Conservation (phyloP, 2,329 filamentous ascomycete species). For the Ceratocystis cubensis region DNA sequence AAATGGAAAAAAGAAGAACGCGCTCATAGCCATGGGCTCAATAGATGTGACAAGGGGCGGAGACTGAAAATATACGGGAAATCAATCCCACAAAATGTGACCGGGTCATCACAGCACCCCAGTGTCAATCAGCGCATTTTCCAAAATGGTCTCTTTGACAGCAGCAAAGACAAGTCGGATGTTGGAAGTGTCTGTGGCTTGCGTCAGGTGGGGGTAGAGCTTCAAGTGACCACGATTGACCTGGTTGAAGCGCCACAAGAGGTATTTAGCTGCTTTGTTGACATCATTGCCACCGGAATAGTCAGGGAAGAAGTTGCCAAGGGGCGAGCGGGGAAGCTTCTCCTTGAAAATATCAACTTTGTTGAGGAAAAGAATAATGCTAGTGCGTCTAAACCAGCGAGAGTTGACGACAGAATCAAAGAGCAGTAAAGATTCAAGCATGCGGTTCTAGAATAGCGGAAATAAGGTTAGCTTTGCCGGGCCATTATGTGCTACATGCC, state of each 20-base stretch:
- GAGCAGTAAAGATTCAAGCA: conserved; percentile 95
- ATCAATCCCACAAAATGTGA: background rate
- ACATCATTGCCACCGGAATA: conserved; percentile 97
- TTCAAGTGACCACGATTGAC: conserved; percentile 94
- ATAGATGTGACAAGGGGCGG: background rate
- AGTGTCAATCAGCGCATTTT: conserved; percentile 95
- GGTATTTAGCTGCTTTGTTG: conserved; percentile 93
- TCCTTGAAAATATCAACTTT: conserved; percentile 98
- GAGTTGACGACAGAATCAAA: conserved; percentile 99
- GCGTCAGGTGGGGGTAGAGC: conserved; percentile 91
- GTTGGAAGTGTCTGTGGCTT: conserved; percentile 97
- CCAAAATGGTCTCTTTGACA: conserved; percentile 96
- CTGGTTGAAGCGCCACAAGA: conserved; percentile 97
- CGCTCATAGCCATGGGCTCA: background rate
- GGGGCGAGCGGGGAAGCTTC: conserved; percentile 76
- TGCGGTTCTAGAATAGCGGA: conserved; percentile 61
- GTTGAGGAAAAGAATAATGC: conserved; percentile 96
- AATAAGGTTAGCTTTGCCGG: background rate
- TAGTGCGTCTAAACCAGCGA: conserved; percentile 97
- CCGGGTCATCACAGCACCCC: conserved; percentile 58
- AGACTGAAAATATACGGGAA: too few species aligned
- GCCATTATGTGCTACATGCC: background rate
- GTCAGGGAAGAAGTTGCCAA: conserved; percentile 93
- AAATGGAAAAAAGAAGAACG: background rate
- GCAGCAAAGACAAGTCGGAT: conserved; percentile 95